Evolutionary conservation across 1,284 basidiomycete genomes (phyloP), one percentile per base, ranked within the genome.

Genomic region (Pterulicium gracile): DNA sequence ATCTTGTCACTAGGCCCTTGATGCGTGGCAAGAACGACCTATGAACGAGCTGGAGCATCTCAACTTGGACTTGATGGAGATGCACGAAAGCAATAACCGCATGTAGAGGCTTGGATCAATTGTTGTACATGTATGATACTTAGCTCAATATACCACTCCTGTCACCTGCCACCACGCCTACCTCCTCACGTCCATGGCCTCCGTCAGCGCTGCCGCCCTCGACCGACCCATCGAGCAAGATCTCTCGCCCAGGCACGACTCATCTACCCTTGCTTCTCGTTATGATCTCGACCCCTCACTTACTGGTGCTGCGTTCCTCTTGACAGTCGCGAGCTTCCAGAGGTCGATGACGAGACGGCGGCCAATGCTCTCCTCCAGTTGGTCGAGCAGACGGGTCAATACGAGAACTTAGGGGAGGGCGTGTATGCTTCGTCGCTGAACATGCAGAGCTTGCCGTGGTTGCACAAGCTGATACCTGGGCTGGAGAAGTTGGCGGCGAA

Each of bases 401-500:
- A 32, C n/a, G 27, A 32, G 27, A 7, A 32, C 10, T n/a, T 32
- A n/a, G 27, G 10, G n/a, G 27, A 68, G 42, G 60, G 63, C 18
- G 70, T 76, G 24, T 72, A 75, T 49, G 66, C 63, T 2, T 60
- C 62, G 12, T 57, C 66, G 3, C 60, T 65, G 42, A 51, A 48
- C 1, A 34, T 66, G 12, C 51, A 54, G 42, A 51, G 55, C 24
- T 50, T 66, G n/a, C 62, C 64, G 0, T 65, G 68, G 63, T 56
- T 77, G 24, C 62, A 69, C 49, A 64, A 61, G 34, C 58, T 77
- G 24, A 64, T 80, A 13, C 78, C 78, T 1, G 73, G 75, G 18
- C 61, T 81, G 35, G 68, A 80, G 59, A 65, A 66, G 46, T 58
- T 79, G 24, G 77, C 76, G 1, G 56, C 58, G 3, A 61, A 66